A percentile compares a stretch with the other conserved stretches of the same genome.
Conservation (phyloP, 1,284 basidiomycete species). For the Sporisorium scitamineum region DNA sequence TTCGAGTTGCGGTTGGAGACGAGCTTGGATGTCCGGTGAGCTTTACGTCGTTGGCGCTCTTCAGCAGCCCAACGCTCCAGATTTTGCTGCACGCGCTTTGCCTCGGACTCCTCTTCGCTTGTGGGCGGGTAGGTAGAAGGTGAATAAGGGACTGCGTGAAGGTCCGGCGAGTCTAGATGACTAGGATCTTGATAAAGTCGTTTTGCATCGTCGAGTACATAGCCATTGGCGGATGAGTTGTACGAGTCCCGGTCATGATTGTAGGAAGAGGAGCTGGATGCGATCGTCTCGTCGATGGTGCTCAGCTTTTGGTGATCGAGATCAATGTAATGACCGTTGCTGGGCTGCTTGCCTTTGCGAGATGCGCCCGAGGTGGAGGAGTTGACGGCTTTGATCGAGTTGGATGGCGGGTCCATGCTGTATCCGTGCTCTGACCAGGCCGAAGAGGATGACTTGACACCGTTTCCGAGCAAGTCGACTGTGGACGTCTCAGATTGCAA, state of each 20-base stretch:
- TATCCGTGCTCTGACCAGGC: not conserved
- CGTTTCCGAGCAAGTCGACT: slow-evolving; percentile 1
- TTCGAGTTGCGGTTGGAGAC: slow-evolving; percentile 22
- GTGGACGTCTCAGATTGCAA: slow-evolving; percentile 10
- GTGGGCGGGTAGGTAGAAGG: slow-evolving; percentile 50
- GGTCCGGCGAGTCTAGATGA: slow-evolving; percentile 24
- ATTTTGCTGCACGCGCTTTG: slow-evolving; percentile 54
- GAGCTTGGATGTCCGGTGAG: slow-evolving; percentile 50
- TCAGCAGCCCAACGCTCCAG: slow-evolving; percentile 59
- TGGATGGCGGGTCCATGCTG: not conserved
- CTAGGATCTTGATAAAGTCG: slow-evolving; percentile 4
- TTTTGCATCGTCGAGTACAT: slow-evolving; percentile 4
- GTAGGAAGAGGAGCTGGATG: slow-evolving; percentile 17
- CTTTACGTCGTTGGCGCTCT: slow-evolving; percentile 55
- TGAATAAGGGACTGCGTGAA: slow-evolving; percentile 25
- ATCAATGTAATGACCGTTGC: slow-evolving; percentile 27
- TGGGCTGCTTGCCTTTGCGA: slow-evolving; percentile 24
- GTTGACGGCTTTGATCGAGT: slow-evolving; percentile 9
- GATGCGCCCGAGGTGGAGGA: not conserved
- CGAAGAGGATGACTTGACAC: slow-evolving; percentile 4
- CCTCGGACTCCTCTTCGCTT: slow-evolving; percentile 53
- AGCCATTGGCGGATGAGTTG: slow-evolving; percentile 28
- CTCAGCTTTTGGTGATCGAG: slow-evolving; percentile 25
- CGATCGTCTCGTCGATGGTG: slow-evolving; percentile 37
- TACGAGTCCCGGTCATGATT: not conserved